A percentile compares a stretch with the other conserved stretches of the same genome.
These are phyloP conservation scores for Naganishia liquefaciens DNA, from an alignment of 1,284 basidiomycete species.

Conservation along the genomic window DNA sequence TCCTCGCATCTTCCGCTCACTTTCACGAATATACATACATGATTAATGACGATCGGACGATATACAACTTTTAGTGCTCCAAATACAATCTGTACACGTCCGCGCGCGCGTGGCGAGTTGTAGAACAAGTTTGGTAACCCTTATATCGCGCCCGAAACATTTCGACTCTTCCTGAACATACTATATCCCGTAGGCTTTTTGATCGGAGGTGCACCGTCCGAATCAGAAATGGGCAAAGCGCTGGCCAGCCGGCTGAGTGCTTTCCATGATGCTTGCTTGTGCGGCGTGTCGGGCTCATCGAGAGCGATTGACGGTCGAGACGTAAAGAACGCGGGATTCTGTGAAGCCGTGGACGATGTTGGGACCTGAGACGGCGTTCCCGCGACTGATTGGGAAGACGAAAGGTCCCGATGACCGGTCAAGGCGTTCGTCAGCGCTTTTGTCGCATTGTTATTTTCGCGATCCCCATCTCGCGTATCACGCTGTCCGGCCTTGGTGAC, in stretches of 20 bases:
- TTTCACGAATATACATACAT: too few species aligned
- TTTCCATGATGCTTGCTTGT: not conserved
- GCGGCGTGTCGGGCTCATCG: not conserved
- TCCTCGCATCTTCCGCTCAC: too few species aligned
- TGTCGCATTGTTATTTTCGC: conserved; percentile 6
- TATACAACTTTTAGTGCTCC: not conserved
- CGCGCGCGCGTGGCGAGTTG: too few species aligned
- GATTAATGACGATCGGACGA: not conserved
- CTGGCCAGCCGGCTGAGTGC: conserved; percentile 21
- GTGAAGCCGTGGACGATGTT: not conserved
- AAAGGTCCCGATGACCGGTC: not conserved
- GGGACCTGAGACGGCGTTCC: not conserved
- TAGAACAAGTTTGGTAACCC: too few species aligned
- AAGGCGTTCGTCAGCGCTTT: conserved; percentile 13
- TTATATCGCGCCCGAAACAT: too few species aligned
- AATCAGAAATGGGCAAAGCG: conserved; percentile 2
- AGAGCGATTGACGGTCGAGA: not conserved
- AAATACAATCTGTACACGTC: not conserved
- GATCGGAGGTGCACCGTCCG: conserved; percentile 8
- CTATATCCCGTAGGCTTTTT: conserved; percentile 18
- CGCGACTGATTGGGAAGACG: conserved; percentile 1
- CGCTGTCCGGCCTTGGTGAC: not conserved
- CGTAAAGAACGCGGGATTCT: conserved; percentile 5
- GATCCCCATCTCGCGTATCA: conserved; percentile 1
- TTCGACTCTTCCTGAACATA: conserved; percentile 25